Evolutionary conservation across 768 basidiomycete species (phyloP), one percentile per base, ranked within the genome.

Genomic region (Mycena galopus): DNA sequence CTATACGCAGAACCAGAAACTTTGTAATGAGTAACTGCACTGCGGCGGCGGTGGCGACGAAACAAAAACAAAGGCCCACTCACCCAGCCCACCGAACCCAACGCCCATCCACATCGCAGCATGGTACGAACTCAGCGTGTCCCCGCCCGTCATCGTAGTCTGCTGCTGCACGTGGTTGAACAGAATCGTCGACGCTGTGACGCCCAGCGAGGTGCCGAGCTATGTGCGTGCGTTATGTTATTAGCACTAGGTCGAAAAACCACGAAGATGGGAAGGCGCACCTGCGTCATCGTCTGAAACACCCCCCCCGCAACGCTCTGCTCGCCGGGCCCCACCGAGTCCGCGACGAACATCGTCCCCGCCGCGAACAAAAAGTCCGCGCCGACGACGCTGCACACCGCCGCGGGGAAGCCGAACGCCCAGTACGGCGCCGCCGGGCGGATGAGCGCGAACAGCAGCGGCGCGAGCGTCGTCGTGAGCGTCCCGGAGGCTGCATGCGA

Each of bases 221-320:
- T 89, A 27, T 17, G 19, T 23, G 14, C 17, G 39, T 8, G 12
- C 17, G 17, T 37, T 25, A 12, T 16, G 14, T 58, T 23, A 33
- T 23, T 25, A 60, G 1, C 9, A 35, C 7, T 16, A 14, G 60
- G 63, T 42, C 2, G 39, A 55, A 59, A 4, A 12, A 51, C 19
- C 9, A 47, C 27, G 19, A 32, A 5, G 42, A 55, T 16, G 53
- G 57, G 29, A 16, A 17, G 62, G 77, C 82, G 59, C 50, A 86
- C 87, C 80, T 88, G 88, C 16, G 86, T 88, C 84, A 91, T 86
- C 2, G 90, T 90, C 78, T 90, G 90, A 79, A 91, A 91, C 25
- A 91, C 72, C 19, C 86, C 91, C 12, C 90, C 90, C 9, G 87
- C 88, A 6, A 92, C 80, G 75, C 86, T 87, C 77, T 92, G 90